A percentile compares a stretch with the other conserved stretches of the same genome.
These are phyloP conservation scores for Blastobotrys ciferrii DNA, from an alignment of 1,139 yeast species.

Conservation along the genomic window DNA sequence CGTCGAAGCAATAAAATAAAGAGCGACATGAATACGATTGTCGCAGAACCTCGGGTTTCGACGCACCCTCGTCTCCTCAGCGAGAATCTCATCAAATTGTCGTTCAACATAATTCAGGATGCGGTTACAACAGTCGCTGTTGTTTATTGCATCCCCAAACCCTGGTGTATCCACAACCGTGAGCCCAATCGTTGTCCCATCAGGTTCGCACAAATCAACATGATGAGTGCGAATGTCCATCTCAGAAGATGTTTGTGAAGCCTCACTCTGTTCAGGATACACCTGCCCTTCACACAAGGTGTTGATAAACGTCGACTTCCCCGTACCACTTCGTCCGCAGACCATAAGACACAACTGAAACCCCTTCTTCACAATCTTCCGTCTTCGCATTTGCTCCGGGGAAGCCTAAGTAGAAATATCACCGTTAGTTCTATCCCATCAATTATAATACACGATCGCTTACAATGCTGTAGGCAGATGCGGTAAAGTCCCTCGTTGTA, in stretches of 20 bases:
- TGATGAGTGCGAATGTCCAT: constrained; percentile 26
- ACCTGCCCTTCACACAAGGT: constrained; percentile 75
- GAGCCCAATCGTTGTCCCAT: constrained; percentile 62
- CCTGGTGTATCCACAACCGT: constrained; percentile 73
- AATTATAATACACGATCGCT: no score
- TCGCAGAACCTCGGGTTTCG: constrained; percentile 77
- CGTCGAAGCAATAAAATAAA: constrained; percentile 69
- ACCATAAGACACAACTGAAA: constrained; percentile 78
- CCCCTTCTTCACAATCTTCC: constrained; percentile 81
- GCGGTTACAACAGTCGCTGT: constrained; percentile 65
- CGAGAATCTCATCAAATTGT: constrained; percentile 87
- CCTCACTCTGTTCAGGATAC: constrained; percentile 15
- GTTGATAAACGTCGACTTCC: constrained; percentile 80
- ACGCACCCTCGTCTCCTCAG: constrained; percentile 87
- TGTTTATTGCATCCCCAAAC: constrained; percentile 71
- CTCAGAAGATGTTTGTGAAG: constrained; percentile 21
- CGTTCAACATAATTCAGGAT: constrained; percentile 76
- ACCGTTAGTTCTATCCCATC: neutral
- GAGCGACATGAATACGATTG: constrained; percentile 68
- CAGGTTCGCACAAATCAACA: constrained; percentile 39
- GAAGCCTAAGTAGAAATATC: constrained; percentile 16
- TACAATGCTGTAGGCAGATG: constrained; percentile 4
- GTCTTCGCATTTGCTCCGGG: constrained; percentile 47
- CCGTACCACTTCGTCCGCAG: constrained; percentile 74
- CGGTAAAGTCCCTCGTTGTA: neutral